Evolutionary conservation across 805 yeast genomes (phyloP), one percentile per base, ranked within the genome.

Genomic region (Kuraishia piskuri): DNA sequence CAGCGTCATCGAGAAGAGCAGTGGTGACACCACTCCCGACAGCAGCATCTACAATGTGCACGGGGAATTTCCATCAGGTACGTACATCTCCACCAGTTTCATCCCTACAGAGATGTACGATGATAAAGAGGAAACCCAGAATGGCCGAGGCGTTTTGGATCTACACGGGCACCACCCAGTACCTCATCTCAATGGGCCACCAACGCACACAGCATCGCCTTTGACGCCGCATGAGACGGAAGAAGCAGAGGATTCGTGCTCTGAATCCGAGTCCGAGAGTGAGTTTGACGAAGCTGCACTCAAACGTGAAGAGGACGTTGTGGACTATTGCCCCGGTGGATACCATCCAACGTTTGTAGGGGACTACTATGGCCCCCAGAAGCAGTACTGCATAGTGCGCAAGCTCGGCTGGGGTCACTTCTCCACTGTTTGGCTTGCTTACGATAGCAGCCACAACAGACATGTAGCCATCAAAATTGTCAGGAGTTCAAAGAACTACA

Each of bases 321-420:
- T 65, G 23, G 86, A 82, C 58, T 83, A 83, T 63, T 68, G 75
- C 52, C 67, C 66, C 5, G 88, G 87, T 14, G 89, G 89, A 1
- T 83, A 83, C 65, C 87, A 83, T 61, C 84, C 87, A 2, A 83
- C 83, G 3, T 69, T 59, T 53, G 73, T 79, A 26, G 82, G 83
- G 26, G 88, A 83, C 58, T 62, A 67, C 17, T 79, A 80, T 59
- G 79, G 79, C 45, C 62, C 70, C 7, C 64, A 69, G 49, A 68
- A 72, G 53, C 69, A 74, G 53, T 82, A 82, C 62, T 61, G 68
- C 8, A 67, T 82, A 23, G 69, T 79, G 21, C 68, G 86, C 25
- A 83, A 83, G 63, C 68, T 83, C 8, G 89, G 89, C 2, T 82
- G 86, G 86, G 88, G 89, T 37, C 86, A 83, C 61, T 83, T 83